These are phyloP conservation scores for Colletotrichum limetticola DNA, from an alignment of 2,329 filamentous ascomycete genomes.

Conservation along the genomic window DNA sequence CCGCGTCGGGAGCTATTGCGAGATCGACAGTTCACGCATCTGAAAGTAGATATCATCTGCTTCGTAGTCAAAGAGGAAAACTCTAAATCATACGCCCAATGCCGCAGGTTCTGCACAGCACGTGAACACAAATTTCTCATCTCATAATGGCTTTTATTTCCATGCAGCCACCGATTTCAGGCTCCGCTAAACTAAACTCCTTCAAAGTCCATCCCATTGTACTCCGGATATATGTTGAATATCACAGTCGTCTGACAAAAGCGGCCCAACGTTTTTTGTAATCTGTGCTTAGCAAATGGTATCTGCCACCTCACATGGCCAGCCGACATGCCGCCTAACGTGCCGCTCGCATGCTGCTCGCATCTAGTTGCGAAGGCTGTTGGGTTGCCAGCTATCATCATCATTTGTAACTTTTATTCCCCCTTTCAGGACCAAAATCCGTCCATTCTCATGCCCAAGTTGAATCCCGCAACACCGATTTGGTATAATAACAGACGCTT, in stretches of 20 bases:
- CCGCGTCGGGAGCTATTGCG: background rate
- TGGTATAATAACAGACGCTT: slow-evolving; percentile 43
- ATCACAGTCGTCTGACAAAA: slow-evolving; percentile 15
- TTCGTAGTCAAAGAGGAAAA: background rate
- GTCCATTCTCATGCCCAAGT: slow-evolving; percentile 22
- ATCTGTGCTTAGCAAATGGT: background rate
- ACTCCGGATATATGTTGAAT: slow-evolving; percentile 35
- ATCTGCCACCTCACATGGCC: background rate
- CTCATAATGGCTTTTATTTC: background rate
- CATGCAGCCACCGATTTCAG: slow-evolving; percentile 7
- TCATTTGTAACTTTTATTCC: slow-evolving; percentile 8
- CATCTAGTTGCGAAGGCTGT: background rate
- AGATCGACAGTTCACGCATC: background rate
- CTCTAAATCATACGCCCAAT: slow-evolving; percentile 2
- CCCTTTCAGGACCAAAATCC: background rate
- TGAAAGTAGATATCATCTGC: background rate
- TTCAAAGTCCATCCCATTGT: slow-evolving; percentile 10
- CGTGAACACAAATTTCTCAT: background rate
- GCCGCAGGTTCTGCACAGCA: background rate
- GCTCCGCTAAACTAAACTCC: slow-evolving; percentile 5
- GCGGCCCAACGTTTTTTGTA: background rate
- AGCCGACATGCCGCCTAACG: background rate
- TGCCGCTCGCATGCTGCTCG: background rate
- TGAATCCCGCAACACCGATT: slow-evolving; percentile 27
- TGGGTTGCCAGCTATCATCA: background rate